Evolutionary conservation across 2,329 filamentous ascomycete species (phyloP).

Genomic region (Fusarium pseudocircinatum): DNA sequence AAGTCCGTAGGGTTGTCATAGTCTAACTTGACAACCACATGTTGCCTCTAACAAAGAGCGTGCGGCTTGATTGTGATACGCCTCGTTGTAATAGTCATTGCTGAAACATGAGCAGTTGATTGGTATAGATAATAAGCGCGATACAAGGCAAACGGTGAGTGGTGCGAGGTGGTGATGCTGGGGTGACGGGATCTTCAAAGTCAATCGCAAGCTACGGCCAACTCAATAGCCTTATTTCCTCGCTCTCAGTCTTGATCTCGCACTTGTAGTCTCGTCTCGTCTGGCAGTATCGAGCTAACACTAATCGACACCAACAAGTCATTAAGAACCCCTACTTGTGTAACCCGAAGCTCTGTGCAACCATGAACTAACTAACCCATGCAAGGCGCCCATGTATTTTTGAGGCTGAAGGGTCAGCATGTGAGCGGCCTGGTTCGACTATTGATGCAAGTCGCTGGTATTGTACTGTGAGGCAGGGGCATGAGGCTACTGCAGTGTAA

Average conservation of each 20-base stretch:
- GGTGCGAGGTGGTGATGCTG: slow-evolving; percentile 2
- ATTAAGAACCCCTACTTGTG: neutral
- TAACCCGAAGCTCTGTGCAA: slow-evolving; percentile 16
- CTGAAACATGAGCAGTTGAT: neutral
- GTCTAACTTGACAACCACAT: neutral
- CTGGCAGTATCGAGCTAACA: neutral
- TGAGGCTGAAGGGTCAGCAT: slow-evolving; percentile 28
- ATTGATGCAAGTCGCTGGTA: slow-evolving; percentile 32
- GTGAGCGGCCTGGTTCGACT: slow-evolving; percentile 22
- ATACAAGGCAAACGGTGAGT: slow-evolving; percentile 7
- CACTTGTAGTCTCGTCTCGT: neutral
- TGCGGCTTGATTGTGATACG: slow-evolving; percentile 15
- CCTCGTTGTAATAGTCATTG: neutral
- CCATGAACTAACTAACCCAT: slow-evolving; percentile 2
- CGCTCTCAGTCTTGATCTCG: neutral
- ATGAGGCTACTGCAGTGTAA: neutral
- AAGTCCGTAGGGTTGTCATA: neutral
- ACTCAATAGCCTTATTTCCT: neutral
- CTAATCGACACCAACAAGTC: neutral
- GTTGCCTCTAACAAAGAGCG: neutral
- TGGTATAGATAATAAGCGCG: slow-evolving; percentile 10
- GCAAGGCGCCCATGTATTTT: neutral
- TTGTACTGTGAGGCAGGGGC: neutral
- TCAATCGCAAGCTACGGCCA: slow-evolving; percentile 16
- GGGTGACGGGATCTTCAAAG: slow-evolving; percentile 11